phyloP scores from a whole-genome alignment of 2,329 filamentous ascomycete species.

The Dothiorella sarmentorum region DNA sequence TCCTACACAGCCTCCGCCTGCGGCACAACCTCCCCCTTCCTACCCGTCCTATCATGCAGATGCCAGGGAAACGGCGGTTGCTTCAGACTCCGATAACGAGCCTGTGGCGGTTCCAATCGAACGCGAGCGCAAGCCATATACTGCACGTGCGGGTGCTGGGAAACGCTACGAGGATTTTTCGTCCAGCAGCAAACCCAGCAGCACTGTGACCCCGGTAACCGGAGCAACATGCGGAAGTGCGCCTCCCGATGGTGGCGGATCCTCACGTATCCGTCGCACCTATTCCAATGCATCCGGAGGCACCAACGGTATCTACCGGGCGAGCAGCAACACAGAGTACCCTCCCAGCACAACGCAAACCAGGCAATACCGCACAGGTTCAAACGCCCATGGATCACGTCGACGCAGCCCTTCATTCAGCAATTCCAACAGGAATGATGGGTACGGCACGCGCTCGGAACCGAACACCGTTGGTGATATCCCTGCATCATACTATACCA shows the following conservation, averaged over 20 bases:
- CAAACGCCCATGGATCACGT: constrained; percentile 25
- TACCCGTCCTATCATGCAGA: constrained; percentile 29
- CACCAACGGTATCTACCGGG: background rate
- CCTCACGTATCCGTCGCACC: constrained; percentile 29
- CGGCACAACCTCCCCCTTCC: constrained; percentile 26
- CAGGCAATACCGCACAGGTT: constrained; percentile 25
- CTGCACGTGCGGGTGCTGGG: constrained; percentile 56
- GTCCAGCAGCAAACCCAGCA: background rate
- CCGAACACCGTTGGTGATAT: constrained; percentile 31
- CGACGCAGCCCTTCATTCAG: constrained; percentile 33
- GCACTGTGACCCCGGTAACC: constrained; percentile 20
- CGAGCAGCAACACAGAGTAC: constrained; percentile 24
- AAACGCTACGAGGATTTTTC: constrained; percentile 49
- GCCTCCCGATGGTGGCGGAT: constrained; percentile 23
- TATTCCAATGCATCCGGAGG: constrained; percentile 32
- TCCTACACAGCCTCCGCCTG: constrained; percentile 21
- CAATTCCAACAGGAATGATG: constrained; percentile 19
- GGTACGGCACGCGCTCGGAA: constrained; percentile 34
- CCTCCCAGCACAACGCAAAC: constrained; percentile 23
- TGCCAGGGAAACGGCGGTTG: constrained; percentile 26
- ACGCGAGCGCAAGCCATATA: constrained; percentile 63
- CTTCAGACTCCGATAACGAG: constrained; percentile 40
- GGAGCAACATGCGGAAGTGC: constrained; percentile 24
- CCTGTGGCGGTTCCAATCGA: constrained; percentile 54
- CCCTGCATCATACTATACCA: constrained; percentile 30